Conservation (phyloP, 768 basidiomycete species). For the Calocera cornea region DNA sequence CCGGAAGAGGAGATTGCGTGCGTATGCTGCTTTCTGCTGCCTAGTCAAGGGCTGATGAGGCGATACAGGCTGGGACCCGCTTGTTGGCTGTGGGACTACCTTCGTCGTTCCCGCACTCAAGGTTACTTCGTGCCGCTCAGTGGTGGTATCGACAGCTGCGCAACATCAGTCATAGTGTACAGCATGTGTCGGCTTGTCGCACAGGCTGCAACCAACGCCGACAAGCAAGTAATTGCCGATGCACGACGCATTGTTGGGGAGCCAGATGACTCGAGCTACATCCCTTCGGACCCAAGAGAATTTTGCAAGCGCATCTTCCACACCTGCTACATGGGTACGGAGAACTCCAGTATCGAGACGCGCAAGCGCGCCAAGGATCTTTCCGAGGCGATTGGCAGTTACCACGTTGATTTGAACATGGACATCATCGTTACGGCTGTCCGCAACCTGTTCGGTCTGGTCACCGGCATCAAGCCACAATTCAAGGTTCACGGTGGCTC, state of each 20-base stretch:
- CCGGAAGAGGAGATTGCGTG: constrained; percentile 98
- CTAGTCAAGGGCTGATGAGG: not conserved
- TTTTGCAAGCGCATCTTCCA: constrained; percentile 83
- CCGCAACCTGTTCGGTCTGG: constrained; percentile 64
- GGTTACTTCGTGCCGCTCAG: constrained; percentile 94
- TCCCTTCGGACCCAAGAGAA: constrained; percentile 78
- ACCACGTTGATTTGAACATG: constrained; percentile 94
- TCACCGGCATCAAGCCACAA: constrained; percentile 57
- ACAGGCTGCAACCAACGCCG: constrained; percentile 58
- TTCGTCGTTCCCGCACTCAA: constrained; percentile 80
- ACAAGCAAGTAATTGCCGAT: constrained; percentile 77
- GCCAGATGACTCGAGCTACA: constrained; percentile 61
- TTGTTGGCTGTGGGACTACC: constrained; percentile 99
- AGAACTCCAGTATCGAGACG: constrained; percentile 84
- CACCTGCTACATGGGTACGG: constrained; percentile 98
- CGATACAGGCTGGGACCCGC: constrained; percentile 73
- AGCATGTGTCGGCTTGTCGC: constrained; percentile 91
- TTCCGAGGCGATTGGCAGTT: constrained; percentile 80
- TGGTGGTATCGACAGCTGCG: constrained; percentile 95
- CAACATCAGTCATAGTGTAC: constrained; percentile 87
- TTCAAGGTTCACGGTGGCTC: constrained; percentile 83
- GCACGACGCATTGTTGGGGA: constrained; percentile 83
- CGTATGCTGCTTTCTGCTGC: constrained; percentile 25
- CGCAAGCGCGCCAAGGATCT: constrained; percentile 74
- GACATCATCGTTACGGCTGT: constrained; percentile 78